Evolutionary conservation across 169 alveolate species (phyloP).

Genomic region (Cytauxzoon felis): DNA sequence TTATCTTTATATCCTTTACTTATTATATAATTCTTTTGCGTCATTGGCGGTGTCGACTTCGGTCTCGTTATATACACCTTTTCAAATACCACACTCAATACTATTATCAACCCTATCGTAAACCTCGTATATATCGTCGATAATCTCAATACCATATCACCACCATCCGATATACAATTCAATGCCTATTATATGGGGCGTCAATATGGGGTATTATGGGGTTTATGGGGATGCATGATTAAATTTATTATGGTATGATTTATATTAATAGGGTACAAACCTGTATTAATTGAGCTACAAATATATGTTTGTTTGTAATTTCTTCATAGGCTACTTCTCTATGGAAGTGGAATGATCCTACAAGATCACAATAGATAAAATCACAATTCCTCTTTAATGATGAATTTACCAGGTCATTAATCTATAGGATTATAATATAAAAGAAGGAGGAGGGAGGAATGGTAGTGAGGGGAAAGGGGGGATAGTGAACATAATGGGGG

Average conservation of each 20-base stretch:
- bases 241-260: conserved; percentile 9
- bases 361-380: conserved; percentile 44
- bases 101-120: conserved; percentile 61
- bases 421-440: not conserved
- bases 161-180: conserved; percentile 55
- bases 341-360: not conserved
- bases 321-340: conserved; percentile 43
- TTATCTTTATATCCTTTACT: conserved; percentile 64
- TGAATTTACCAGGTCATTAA: conserved; percentile 25
- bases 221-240: too few relatives aligned
- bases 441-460: not conserved
- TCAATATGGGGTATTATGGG: too few relatives aligned
- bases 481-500: not conserved
- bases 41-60: conserved; percentile 63
- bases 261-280: not conserved
- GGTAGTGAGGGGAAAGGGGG: not conserved
- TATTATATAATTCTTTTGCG: conserved; percentile 50
- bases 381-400: conserved; percentile 18
- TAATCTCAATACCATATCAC: conserved; percentile 58
- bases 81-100: conserved; percentile 62
- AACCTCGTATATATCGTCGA: conserved; percentile 63
- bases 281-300: conserved; percentile 59
- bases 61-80: conserved; percentile 63
- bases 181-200: too few relatives aligned
- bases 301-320: conserved; percentile 12